Conservation (phyloP, 129 eudicot genomes). For the Erigeron canadensis region DNA sequence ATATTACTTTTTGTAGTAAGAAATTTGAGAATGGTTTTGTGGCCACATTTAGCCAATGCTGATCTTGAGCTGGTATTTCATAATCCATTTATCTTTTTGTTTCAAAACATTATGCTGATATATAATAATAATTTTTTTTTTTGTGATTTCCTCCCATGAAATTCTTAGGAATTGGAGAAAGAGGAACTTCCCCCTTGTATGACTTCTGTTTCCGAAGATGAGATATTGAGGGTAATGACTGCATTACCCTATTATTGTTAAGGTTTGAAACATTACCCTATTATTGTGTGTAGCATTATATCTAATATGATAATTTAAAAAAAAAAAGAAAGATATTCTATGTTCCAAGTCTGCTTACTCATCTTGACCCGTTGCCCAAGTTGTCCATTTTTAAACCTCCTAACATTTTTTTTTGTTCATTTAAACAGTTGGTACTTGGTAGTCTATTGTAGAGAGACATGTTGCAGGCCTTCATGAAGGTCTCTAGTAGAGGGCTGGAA, state of each 20-base stretch:
- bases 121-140: not conserved
- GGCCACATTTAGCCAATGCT: slow-evolving; percentile 34
- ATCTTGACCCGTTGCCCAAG: slow-evolving; percentile 6
- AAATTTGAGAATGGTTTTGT: slow-evolving; percentile 10
- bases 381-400: not conserved
- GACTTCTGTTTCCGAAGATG: slow-evolving; percentile 34
- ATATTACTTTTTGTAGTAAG: not conserved
- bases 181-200: slow-evolving; percentile 19
- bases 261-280: too few relatives aligned
- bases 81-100: not conserved
- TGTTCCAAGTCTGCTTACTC: not conserved
- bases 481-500: not conserved
- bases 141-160: not conserved
- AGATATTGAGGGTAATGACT: too few relatives aligned
- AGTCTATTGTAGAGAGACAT: slow-evolving; percentile 44
- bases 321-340: too few relatives aligned
- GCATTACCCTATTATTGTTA: too few relatives aligned
- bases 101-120: not conserved
- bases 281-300: too few relatives aligned
- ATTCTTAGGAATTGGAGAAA: not conserved
- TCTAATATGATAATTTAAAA: too few relatives aligned
- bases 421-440: slow-evolving; percentile 55
- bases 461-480: slow-evolving; percentile 64
- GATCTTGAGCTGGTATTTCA: slow-evolving; percentile 37
- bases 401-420: not conserved